Evolutionary conservation across 768 basidiomycete species (phyloP).

Genomic region (Tulasnella sp.): DNA sequence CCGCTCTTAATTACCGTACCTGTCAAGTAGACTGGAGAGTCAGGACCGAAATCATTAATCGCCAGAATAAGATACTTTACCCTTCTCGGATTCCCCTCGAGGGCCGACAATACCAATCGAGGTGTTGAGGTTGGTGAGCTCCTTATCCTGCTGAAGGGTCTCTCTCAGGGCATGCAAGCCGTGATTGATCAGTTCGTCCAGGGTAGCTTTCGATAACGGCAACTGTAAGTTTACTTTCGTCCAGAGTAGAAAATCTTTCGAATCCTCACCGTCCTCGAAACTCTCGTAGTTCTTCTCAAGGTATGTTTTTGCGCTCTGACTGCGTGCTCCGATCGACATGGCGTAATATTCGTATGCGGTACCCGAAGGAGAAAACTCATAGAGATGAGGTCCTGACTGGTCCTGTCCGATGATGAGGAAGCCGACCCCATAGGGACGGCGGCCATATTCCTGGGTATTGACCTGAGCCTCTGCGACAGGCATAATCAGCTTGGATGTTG

Average conservation of each 20-base stretch:
- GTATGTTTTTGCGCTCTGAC: conserved; percentile 98
- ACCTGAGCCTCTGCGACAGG: conserved; percentile 80
- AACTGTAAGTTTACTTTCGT: neutral
- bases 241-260: neutral
- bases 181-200: conserved; percentile 87
- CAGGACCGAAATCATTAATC: neutral
- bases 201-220: conserved; percentile 49
- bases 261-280: conserved; percentile 73
- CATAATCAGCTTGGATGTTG: neutral
- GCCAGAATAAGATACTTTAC: conserved; percentile 30
- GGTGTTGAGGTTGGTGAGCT: conserved; percentile 87
- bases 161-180: conserved; percentile 93
- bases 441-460: conserved; percentile 97
- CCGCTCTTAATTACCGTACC: conserved; percentile 38
- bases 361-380: conserved; percentile 96
- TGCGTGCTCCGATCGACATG: conserved; percentile 96
- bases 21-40: neutral
- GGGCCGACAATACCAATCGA: conserved; percentile 90
- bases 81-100: conserved; percentile 54
- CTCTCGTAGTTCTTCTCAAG: conserved; percentile 89
- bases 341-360: conserved; percentile 97
- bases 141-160: conserved; percentile 98
- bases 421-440: conserved; percentile 95
- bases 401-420: conserved; percentile 97
- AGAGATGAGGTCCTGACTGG: conserved; percentile 94